phyloP scores from a whole-genome alignment of 169 alveolate genomes.

The Eimeria nieschulzi region DNA sequence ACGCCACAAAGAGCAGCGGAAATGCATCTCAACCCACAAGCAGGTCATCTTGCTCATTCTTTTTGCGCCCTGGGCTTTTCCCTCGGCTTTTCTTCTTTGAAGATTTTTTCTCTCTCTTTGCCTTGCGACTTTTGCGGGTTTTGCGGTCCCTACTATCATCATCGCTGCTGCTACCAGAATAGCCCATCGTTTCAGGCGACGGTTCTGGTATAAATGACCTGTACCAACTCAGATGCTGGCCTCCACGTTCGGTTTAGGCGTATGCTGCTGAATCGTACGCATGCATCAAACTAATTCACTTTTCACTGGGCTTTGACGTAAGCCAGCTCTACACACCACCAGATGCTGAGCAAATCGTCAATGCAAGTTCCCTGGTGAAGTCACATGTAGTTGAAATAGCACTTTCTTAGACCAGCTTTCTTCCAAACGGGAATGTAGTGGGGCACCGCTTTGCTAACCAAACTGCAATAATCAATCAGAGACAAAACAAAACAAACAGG shows the following conservation, averaged over 20 bases:
- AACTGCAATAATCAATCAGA: too few species aligned
- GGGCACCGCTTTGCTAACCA: too few species aligned
- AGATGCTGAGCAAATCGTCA: too few species aligned
- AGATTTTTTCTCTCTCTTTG: constrained; percentile 23
- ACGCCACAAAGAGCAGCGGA: too few species aligned
- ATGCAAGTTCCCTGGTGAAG: too few species aligned
- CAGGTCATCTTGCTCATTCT: neutral
- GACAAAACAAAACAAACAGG: too few species aligned
- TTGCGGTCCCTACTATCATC: constrained; percentile 6
- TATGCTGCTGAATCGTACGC: neutral
- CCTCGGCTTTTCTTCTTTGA: constrained; percentile 38
- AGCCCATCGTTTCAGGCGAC: constrained; percentile 6
- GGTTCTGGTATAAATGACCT: neutral
- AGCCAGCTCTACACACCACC: too few species aligned
- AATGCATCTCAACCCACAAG: constrained; percentile 15
- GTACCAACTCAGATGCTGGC: neutral
- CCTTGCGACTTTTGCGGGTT: constrained; percentile 46
- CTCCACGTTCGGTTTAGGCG: neutral
- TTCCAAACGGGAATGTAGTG: too few species aligned
- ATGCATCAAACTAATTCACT: too few species aligned
- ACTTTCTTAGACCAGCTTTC: too few species aligned
- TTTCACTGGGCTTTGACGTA: too few species aligned
- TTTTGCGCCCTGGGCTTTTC: neutral
- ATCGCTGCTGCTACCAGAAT: constrained; percentile 51
- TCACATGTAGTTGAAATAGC: too few species aligned